Conservation (phyloP, 352 stramenopile genomes). For the Thraustochytrium striatum region DNA sequence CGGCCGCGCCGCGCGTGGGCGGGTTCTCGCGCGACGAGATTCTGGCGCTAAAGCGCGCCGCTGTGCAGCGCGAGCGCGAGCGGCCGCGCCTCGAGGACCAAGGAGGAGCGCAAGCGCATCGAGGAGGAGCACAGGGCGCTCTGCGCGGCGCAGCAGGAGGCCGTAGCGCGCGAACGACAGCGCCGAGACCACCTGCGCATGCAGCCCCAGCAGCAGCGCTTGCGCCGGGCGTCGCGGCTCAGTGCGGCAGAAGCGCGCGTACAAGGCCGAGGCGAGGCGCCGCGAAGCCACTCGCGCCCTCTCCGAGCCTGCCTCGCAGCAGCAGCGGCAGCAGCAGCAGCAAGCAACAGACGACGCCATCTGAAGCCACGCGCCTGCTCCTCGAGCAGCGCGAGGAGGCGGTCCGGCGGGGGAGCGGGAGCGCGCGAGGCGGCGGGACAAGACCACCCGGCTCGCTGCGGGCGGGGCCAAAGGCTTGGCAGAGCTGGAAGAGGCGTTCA, state of each 20-base stretch:
- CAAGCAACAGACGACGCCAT: no score
- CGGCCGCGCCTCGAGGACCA: not conserved
- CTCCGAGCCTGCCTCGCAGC: not conserved
- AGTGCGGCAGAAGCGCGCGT: not conserved
- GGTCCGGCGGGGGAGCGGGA: not conserved
- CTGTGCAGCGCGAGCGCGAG: conserved; percentile 24
- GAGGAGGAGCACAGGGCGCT: not conserved
- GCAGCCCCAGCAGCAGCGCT: not conserved
- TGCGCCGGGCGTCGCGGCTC: not conserved
- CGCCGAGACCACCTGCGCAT: not conserved
- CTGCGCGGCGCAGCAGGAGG: not conserved
- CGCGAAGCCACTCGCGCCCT: conserved; percentile 7
- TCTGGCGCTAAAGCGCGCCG: not conserved
- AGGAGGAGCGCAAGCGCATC: not conserved
- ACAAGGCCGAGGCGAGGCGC: not conserved
- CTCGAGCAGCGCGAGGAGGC: not conserved
- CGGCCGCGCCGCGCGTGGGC: not conserved
- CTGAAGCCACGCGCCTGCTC: no score
- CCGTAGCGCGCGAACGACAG: not conserved
- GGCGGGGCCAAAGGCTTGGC: not conserved
- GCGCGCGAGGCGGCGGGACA: not conserved
- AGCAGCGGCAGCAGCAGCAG: not conserved
- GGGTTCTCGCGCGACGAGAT: conserved; percentile 12
- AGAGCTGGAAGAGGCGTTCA: not conserved
- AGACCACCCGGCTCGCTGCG: not conserved